These are phyloP conservation scores for Jackrogersella minutella DNA, from an alignment of 495 filamentous ascomycete genomes.

Conservation along the genomic window DNA sequence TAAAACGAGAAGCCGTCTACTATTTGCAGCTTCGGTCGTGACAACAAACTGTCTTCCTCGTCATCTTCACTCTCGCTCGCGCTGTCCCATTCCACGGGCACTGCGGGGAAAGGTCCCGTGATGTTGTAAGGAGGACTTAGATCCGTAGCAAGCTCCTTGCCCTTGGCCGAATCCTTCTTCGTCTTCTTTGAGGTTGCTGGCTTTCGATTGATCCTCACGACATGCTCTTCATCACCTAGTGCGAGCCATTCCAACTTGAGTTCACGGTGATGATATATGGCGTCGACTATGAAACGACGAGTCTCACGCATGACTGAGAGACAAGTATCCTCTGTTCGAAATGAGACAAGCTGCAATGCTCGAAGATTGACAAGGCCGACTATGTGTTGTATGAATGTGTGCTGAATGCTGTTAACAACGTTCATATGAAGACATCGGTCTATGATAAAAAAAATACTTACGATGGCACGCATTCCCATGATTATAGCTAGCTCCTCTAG, in stretches of 20 bases:
- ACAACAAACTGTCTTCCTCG: constrained; percentile 31
- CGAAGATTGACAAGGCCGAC: constrained; percentile 55
- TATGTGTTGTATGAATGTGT: constrained; percentile 62
- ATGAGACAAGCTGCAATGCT: constrained; percentile 60
- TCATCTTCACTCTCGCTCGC: constrained; percentile 50
- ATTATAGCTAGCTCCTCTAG: constrained; percentile 64
- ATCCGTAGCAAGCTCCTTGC: constrained; percentile 29
- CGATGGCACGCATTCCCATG: constrained; percentile 58
- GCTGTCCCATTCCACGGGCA: constrained; percentile 37
- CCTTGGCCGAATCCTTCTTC: constrained; percentile 45
- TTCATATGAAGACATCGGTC: neutral
- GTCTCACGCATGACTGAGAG: constrained; percentile 57
- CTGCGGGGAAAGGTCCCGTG: constrained; percentile 28
- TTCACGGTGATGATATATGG: constrained; percentile 57
- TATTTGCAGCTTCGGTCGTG: constrained; percentile 44
- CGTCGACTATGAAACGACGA: constrained; percentile 62
- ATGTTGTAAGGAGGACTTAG: neutral
- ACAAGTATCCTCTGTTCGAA: constrained; percentile 61
- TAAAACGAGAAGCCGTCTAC: constrained; percentile 53
- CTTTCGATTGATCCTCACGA: constrained; percentile 53
- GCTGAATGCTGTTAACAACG: constrained; percentile 46
- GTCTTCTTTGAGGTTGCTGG: constrained; percentile 34
- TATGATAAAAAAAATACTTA: constrained; percentile 47
- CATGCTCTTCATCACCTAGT: constrained; percentile 52
- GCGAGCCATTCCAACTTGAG: constrained; percentile 64